phyloP scores from a whole-genome alignment of 768 basidiomycete species.

The Royoungia palumana region DNA sequence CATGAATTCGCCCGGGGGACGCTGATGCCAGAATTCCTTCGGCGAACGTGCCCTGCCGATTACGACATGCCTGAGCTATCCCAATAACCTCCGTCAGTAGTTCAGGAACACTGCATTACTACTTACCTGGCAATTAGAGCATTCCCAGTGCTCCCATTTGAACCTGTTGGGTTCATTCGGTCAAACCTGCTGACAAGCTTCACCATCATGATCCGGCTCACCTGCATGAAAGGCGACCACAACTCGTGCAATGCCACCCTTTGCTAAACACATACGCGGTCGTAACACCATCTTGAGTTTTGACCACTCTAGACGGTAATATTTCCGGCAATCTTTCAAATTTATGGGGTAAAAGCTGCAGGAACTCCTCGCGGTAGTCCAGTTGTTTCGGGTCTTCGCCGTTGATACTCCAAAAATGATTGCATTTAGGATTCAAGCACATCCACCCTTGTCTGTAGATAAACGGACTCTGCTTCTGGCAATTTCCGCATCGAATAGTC shows the following conservation, averaged over 20 bases:
- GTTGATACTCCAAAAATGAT: constrained; percentile 49
- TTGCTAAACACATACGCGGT: constrained; percentile 56
- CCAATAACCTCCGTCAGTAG: neutral
- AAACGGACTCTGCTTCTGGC: constrained; percentile 43
- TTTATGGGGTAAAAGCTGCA: constrained; percentile 34
- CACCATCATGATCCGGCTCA: constrained; percentile 27
- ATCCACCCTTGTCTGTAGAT: constrained; percentile 59
- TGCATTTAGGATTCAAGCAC: constrained; percentile 60
- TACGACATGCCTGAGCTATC: constrained; percentile 16
- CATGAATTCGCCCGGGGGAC: constrained; percentile 19
- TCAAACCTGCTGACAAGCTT: constrained; percentile 1
- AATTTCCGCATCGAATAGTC: constrained; percentile 39
- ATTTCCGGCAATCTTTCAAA: constrained; percentile 38
- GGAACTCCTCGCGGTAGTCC: constrained; percentile 47
- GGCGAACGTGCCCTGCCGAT: constrained; percentile 24
- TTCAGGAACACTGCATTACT: neutral
- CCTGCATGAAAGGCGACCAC: constrained; percentile 76
- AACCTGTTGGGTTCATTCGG: constrained; percentile 38
- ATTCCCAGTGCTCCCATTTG: constrained; percentile 77
- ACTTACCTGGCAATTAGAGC: constrained; percentile 55
- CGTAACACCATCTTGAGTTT: constrained; percentile 34
- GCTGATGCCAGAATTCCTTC: constrained; percentile 39
- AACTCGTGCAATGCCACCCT: constrained; percentile 66
- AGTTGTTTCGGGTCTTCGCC: constrained; percentile 35
- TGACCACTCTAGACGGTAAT: constrained; percentile 33